Conservation (phyloP, 176 grass and related monocot genomes). For the Carex littledalei region DNA sequence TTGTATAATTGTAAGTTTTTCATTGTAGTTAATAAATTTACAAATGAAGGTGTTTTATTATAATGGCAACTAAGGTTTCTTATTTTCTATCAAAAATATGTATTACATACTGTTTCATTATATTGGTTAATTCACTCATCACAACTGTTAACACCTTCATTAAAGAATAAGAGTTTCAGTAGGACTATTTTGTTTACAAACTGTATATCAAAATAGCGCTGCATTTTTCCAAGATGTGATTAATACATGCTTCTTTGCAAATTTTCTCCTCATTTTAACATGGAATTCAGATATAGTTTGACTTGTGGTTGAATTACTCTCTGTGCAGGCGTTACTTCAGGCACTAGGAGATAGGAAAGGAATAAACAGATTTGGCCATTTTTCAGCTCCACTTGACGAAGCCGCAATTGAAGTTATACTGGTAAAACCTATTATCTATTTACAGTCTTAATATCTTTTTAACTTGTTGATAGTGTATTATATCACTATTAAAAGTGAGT, state of each 20-base stretch:
- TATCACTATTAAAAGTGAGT: not conserved
- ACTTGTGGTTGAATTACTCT: not conserved
- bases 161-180: not conserved
- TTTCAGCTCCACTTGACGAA: conserved; percentile 89
- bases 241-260: not conserved
- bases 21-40: not conserved
- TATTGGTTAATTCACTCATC: not conserved
- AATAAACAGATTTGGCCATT: conserved; percentile 87
- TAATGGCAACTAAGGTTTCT: not conserved
- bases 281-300: not conserved
- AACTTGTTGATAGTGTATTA: not conserved
- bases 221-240: not conserved
- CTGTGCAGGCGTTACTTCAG: conserved; percentile 77
- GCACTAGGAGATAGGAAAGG: conserved; percentile 87
- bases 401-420: conserved; percentile 87
- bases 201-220: not conserved
- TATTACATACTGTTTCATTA: not conserved
- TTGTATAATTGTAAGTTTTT: not conserved
- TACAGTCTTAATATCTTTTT: not conserved
- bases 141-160: not conserved
- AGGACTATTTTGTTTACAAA: not conserved
- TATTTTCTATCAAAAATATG: not conserved
- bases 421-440: conserved; percentile 28
- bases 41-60: not conserved
- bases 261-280: not conserved